Evolutionary conservation across 345 rosid genomes (phyloP), one percentile per base, ranked within the genome.

Genomic region (Isatis tinctoria): DNA sequence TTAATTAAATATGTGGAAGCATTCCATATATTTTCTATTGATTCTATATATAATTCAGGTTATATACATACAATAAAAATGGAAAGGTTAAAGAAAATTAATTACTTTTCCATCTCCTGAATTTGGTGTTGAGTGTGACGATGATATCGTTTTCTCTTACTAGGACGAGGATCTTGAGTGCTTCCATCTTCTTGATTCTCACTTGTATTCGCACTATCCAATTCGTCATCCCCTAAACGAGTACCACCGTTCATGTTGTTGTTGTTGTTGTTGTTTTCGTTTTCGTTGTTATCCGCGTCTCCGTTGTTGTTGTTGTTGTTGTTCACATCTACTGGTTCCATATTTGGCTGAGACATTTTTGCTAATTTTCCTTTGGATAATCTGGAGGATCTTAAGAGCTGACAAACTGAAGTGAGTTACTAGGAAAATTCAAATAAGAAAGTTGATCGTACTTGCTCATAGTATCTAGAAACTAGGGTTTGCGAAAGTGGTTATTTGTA

Each of bases 91-190:
- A 26, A 18, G 27, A 3, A 36, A 1, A 79, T 73, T 82, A 78
- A 80, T 71, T 83, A 95, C 99, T 89, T 56, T 80, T 95, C 99
- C 98, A 95, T 83, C 82, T 87, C 96, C 60, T 85, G 89, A 84
- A 90, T 92, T 88, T 95, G 99, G 26, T 78, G 83, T 72, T 83
- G 97, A 6, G 85, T 88, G 69, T 95, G 99, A 78, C 98, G 98
- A 57, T 95, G 91, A 76, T 90, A 86, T 3, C 92, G 84, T 72
- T 88, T 92, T 78, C 80, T 95, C 82, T 85, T 84, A 0, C 54
- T 79, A 20, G 82, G 87, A 52, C 81, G 91, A 62, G 57, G 87
- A 70, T 77, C 85, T 67, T 83, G 86, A 47, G 83, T 83, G 49
- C 84, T 92, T 1, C 70, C 96, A 5, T 82, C 88, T 68, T 85